phyloP scores from a whole-genome alignment of 192 early-diverging fungal species.

The Powellomyces hirtus region DNA sequence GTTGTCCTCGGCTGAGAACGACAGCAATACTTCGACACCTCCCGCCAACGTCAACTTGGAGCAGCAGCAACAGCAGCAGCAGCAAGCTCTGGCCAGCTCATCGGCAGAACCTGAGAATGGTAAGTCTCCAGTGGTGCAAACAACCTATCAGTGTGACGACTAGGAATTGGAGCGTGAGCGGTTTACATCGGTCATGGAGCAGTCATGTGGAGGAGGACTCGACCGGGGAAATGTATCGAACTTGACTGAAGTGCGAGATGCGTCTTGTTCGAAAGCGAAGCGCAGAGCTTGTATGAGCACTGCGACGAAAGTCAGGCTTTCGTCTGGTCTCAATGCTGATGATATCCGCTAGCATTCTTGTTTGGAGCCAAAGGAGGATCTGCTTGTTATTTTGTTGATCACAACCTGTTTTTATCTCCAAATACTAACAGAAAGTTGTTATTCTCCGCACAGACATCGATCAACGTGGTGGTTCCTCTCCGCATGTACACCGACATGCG shows the following conservation, averaged over 20 bases:
- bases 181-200: too few species aligned
- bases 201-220: too few species aligned
- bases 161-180: too few species aligned
- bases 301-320: neutral
- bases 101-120: neutral
- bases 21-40: neutral
- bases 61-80: neutral
- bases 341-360: neutral
- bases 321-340: neutral
- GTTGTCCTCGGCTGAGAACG: neutral
- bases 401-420: neutral
- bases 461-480: too few species aligned
- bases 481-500: slow-evolving; percentile 11
- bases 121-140: too few species aligned
- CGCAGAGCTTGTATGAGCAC: too few species aligned
- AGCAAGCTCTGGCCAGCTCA: neutral
- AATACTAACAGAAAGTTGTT: neutral
- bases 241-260: too few species aligned
- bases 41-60: neutral
- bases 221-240: too few species aligned
- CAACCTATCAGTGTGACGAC: too few species aligned
- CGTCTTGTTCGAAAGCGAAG: too few species aligned
- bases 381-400: neutral
- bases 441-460: too few species aligned
- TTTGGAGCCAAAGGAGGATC: neutral